phyloP scores from a whole-genome alignment of 768 basidiomycete species.

The Fistulinella prunicolor region DNA sequence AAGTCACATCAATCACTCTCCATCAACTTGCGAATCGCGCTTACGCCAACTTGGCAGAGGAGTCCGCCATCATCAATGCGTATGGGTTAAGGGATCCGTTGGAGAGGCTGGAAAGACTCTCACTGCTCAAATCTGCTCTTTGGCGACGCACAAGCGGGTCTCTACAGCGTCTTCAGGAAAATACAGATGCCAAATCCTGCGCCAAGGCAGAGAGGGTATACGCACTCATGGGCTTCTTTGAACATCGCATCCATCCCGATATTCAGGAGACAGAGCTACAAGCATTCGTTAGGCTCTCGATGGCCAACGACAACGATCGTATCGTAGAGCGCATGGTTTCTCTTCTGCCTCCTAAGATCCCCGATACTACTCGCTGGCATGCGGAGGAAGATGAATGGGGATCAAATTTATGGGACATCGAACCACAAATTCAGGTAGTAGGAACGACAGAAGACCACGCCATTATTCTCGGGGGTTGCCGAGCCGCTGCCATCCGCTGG shows the following conservation, averaged over 20 bases:
- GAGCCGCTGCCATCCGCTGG: conserved; percentile 22
- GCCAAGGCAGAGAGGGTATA: conserved; percentile 24
- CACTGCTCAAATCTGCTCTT: conserved; percentile 19
- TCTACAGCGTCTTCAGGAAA: neutral
- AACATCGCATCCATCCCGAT: conserved; percentile 22
- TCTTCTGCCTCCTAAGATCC: conserved; percentile 8
- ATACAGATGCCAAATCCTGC: neutral
- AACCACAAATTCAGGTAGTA: conserved; percentile 15
- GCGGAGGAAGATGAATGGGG: conserved; percentile 18
- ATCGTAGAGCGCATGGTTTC: conserved; percentile 24
- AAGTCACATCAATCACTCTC: conserved; percentile 20
- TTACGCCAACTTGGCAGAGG: conserved; percentile 10
- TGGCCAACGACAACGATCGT: conserved; percentile 25
- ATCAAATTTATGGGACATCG: conserved; percentile 20
- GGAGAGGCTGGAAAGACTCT: conserved; percentile 24
- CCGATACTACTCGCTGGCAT: conserved; percentile 14
- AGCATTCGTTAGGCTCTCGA: conserved; percentile 21
- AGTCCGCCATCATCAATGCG: conserved; percentile 22
- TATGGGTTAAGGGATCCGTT: conserved; percentile 19
- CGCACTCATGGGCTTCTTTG: conserved; percentile 28
- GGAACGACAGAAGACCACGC: conserved; percentile 15
- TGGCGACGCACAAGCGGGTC: conserved; percentile 18
- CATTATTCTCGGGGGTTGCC: conserved; percentile 25
- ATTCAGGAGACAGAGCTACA: conserved; percentile 18
- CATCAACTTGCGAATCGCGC: conserved; percentile 23